phyloP scores from a whole-genome alignment of 2,329 filamentous ascomycete species.

The Botrytis fragariae region DNA sequence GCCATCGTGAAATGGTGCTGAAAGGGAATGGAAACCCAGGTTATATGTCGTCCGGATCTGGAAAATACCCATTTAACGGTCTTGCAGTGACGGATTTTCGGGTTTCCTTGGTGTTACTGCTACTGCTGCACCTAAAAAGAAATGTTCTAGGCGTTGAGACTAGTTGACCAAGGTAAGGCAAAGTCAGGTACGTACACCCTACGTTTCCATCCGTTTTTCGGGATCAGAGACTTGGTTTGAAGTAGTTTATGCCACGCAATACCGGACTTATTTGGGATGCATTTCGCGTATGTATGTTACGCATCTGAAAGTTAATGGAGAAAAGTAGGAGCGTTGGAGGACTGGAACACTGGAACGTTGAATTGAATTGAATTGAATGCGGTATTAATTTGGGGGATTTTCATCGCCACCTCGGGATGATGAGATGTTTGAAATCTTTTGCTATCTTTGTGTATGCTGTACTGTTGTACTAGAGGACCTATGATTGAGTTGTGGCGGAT shows the following conservation, averaged over 20 bases:
- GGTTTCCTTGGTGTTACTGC: background rate
- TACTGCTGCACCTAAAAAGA: background rate
- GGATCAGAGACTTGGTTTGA: slow-evolving; percentile 3
- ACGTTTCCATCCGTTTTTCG: background rate
- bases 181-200: background rate
- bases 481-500: background rate
- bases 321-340: too few relatives aligned
- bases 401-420: background rate
- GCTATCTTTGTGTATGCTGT: background rate
- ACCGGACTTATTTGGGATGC: background rate
- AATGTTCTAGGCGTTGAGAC: background rate
- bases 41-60: background rate
- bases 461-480: background rate
- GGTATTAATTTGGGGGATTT: background rate
- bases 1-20: background rate
- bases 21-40: background rate
- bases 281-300: background rate
- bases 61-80: background rate
- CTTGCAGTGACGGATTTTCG: background rate
- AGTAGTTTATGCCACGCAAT: slow-evolving; percentile 5
- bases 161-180: background rate
- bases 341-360: too few relatives aligned
- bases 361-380: background rate
- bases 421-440: background rate
- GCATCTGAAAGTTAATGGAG: background rate